Percentiles rank a stretch among this genome's conserved stretches.
These are phyloP conservation scores for Fragaria vesca DNA, from an alignment of 306 rosid species.

Conservation along the genomic window DNA sequence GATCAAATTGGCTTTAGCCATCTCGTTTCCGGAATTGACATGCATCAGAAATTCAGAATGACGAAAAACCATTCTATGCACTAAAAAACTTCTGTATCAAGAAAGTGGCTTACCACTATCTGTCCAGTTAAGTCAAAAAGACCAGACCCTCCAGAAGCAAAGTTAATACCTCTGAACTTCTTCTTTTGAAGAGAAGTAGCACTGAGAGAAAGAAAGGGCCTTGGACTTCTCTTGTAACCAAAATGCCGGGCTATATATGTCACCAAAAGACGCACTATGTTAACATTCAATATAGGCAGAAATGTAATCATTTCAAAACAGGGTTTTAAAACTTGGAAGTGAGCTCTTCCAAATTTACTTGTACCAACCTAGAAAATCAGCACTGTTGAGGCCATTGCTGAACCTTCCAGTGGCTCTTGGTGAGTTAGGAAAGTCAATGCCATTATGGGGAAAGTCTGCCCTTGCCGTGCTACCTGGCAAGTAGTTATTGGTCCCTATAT, in stretches of 20 bases:
- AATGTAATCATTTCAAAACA: neutral
- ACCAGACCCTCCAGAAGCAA: slow-evolving; percentile 38
- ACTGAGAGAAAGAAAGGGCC: slow-evolving; percentile 27
- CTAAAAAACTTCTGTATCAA: too few relatives aligned
- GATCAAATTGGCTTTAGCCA: too few relatives aligned
- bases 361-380: slow-evolving; percentile 31
- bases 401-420: slow-evolving; percentile 34
- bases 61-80: neutral
- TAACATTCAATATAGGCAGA: neutral
- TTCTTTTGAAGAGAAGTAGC: neutral
- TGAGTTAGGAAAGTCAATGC: slow-evolving; percentile 25
- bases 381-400: slow-evolving; percentile 34
- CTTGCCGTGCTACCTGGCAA: slow-evolving; percentile 23
- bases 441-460: slow-evolving; percentile 33
- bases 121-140: slow-evolving; percentile 27
- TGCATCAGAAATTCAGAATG: too few relatives aligned
- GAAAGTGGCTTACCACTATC: slow-evolving; percentile 6
- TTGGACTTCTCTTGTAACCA: slow-evolving; percentile 27
- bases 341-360: neutral
- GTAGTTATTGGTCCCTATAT: slow-evolving; percentile 37
- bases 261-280: neutral
- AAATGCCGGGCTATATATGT: slow-evolving; percentile 11
- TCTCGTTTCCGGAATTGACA: too few relatives aligned
- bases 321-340: neutral
- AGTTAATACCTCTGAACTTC: slow-evolving; percentile 26